Evolutionary conservation across 495 filamentous ascomycete species (phyloP).

Genomic region (Xylaria castorea): DNA sequence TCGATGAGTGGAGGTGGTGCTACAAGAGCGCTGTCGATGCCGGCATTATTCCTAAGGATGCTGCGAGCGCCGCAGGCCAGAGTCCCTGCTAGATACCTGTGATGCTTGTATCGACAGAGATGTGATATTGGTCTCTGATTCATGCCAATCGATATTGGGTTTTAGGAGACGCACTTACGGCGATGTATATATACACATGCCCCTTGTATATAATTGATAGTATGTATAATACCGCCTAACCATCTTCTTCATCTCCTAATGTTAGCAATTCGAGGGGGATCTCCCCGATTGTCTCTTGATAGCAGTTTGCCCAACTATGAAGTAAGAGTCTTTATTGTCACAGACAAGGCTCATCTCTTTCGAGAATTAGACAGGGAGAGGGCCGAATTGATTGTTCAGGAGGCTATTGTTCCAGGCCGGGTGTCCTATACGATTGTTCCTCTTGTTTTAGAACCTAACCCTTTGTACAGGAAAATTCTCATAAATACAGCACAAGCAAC

Average conservation of each 20-base stretch:
- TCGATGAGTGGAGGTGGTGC: constrained; percentile 66
- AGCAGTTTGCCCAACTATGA: neutral
- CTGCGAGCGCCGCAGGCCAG: constrained; percentile 27
- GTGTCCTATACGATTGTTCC: neutral
- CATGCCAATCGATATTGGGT: neutral
- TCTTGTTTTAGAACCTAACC: neutral
- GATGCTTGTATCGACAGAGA: neutral
- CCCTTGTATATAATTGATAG: neutral
- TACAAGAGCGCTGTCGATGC: constrained; percentile 60
- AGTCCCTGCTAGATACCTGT: constrained; percentile 32
- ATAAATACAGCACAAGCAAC: neutral
- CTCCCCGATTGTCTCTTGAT: neutral
- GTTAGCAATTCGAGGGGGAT: neutral
- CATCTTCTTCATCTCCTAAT: neutral
- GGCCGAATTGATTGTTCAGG: neutral
- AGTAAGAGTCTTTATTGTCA: neutral
- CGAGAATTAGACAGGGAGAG: neutral
- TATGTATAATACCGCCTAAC: neutral
- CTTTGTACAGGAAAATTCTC: constrained; percentile 1
- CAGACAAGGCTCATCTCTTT: neutral
- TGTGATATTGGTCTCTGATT: neutral
- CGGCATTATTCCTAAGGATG: constrained; percentile 56
- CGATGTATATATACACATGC: neutral
- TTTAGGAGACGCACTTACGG: neutral
- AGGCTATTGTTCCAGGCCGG: neutral